Percentiles rank a stretch among this genome's conserved stretches.
phyloP scores from a whole-genome alignment of 169 alveolate genomes.

The Plasmodium gallinaceum region DNA sequence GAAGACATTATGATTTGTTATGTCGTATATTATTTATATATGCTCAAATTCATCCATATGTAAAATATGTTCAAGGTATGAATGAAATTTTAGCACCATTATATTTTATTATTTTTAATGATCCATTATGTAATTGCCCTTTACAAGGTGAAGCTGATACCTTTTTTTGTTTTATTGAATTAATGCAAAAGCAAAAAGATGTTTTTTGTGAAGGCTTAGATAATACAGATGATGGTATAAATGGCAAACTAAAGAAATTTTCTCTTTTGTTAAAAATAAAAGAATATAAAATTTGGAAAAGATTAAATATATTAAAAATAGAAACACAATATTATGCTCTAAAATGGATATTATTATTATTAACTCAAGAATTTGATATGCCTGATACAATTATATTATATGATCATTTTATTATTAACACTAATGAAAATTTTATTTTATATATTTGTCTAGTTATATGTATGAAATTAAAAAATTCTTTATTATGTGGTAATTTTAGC shows the following conservation, averaged over 20 bases:
- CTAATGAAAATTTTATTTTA: slow-evolving; percentile 72
- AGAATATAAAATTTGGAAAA: slow-evolving; percentile 73
- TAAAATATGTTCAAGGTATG: slow-evolving; percentile 92
- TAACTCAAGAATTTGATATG: slow-evolving; percentile 82
- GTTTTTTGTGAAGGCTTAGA: slow-evolving; percentile 81
- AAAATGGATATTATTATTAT: slow-evolving; percentile 84
- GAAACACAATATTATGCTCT: slow-evolving; percentile 81
- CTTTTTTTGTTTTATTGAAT: slow-evolving; percentile 88
- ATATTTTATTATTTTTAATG: slow-evolving; percentile 82
- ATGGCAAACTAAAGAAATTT: slow-evolving; percentile 76
- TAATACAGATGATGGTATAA: slow-evolving; percentile 81
- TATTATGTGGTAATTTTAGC: slow-evolving; percentile 71
- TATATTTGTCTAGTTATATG: slow-evolving; percentile 72
- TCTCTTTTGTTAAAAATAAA: slow-evolving; percentile 67
- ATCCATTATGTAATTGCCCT: slow-evolving; percentile 78
- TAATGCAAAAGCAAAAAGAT: slow-evolving; percentile 90
- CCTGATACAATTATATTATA: slow-evolving; percentile 72
- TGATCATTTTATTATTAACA: slow-evolving; percentile 74
- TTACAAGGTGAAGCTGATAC: slow-evolving; percentile 90
- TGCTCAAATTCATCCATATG: slow-evolving; percentile 87
- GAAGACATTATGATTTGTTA: slow-evolving; percentile 80
- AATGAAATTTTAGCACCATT: slow-evolving; percentile 90
- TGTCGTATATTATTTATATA: slow-evolving; percentile 87
- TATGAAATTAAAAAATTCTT: slow-evolving; percentile 43
- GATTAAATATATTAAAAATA: slow-evolving; percentile 65